Percentiles rank a stretch among this genome's conserved stretches.
These are phyloP conservation scores for Amoeboaphelidium protococcarum DNA, from an alignment of 371 early-diverging fungal species.

Conservation along the genomic window DNA sequence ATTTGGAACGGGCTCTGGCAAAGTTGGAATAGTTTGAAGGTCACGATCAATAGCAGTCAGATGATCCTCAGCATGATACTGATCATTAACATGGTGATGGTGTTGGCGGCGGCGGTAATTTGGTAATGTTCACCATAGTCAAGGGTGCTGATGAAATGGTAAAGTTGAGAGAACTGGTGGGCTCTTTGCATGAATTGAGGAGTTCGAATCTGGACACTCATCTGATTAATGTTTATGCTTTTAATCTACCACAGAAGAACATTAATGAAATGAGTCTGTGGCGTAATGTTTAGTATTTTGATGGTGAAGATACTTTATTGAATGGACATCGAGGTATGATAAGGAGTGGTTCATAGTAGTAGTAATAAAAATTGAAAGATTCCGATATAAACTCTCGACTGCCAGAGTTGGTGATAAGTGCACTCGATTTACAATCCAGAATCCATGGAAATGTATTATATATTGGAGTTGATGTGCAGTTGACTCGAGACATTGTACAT, in stretches of 20 bases:
- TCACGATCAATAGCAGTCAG: no score
- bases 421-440: background rate
- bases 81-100: no score
- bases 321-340: background rate
- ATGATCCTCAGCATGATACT: no score
- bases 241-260: background rate
- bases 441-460: background rate
- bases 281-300: background rate
- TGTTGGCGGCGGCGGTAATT: no score
- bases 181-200: background rate
- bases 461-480: no score
- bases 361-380: background rate
- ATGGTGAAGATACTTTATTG: background rate
- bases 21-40: no score
- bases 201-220: no score
- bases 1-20: no score
- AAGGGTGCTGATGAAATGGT: no score
- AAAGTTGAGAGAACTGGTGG: background rate
- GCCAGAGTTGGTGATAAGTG: background rate
- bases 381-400: background rate
- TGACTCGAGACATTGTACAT: no score
- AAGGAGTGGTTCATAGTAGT: background rate
- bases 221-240: background rate
- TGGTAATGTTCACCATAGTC: no score
- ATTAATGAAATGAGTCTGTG: background rate